Evolutionary conservation across 2,329 filamentous ascomycete species (phyloP).

Genomic region (Colletotrichum orbiculare): DNA sequence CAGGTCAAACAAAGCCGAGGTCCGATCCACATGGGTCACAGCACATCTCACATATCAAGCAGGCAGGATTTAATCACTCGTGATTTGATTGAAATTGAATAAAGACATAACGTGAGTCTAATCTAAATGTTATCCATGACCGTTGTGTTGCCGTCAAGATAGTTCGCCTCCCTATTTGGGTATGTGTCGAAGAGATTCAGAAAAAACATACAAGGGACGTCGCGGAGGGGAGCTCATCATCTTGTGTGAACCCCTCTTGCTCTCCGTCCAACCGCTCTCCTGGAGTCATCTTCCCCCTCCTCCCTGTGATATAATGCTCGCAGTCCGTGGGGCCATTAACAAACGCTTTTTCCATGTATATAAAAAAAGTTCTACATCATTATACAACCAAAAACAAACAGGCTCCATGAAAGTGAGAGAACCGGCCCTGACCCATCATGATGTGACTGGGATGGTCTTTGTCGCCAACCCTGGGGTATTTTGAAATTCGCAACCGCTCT

Average conservation of each 20-base stretch:
- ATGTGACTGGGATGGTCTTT: conserved; percentile 18
- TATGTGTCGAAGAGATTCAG: conserved; percentile 1
- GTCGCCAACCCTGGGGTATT: conserved; percentile 27
- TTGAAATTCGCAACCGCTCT: conserved; percentile 29
- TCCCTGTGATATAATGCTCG: conserved; percentile 10
- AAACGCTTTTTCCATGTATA: conserved; percentile 29
- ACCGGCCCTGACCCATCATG: conserved; percentile 33
- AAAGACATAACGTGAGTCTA: conserved; percentile 18
- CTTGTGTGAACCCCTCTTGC: not conserved
- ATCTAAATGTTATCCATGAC: conserved; percentile 23
- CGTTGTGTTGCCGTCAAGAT: conserved; percentile 18
- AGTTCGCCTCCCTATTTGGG: conserved; percentile 5
- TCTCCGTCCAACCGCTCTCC: not conserved
- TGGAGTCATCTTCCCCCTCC: not conserved
- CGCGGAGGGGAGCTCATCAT: not conserved
- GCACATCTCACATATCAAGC: too few species aligned
- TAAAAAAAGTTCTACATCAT: conserved; percentile 32
- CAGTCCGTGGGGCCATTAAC: conserved; percentile 28
- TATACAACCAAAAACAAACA: conserved; percentile 31
- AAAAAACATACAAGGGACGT: not conserved
- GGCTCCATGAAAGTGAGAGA: conserved; percentile 32
- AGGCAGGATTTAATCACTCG: not conserved
- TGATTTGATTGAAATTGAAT: conserved; percentile 18
- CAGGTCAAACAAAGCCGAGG: too few species aligned
- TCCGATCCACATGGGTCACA: too few species aligned